These are phyloP conservation scores for Paecilomyces fulvus DNA, from an alignment of 2,329 filamentous ascomycete species.

Conservation along the genomic window DNA sequence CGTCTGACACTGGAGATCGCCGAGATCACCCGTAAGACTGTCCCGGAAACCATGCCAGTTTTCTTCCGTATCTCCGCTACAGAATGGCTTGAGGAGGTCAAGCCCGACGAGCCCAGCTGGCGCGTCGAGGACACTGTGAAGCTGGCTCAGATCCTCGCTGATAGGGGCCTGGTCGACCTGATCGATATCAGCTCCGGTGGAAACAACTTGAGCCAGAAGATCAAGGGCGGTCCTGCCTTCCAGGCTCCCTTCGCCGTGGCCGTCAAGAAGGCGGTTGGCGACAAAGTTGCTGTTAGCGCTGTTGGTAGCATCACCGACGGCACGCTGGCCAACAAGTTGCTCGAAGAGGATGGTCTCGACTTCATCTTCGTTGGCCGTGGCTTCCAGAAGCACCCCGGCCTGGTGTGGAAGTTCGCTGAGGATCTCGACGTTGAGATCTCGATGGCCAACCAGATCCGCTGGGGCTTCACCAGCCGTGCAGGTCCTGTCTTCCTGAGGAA, in stretches of 20 bases:
- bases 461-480: constrained; percentile 18
- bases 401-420: constrained; percentile 54
- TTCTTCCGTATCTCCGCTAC: constrained; percentile 66
- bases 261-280: constrained; percentile 67
- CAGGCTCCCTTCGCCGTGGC: constrained; percentile 65
- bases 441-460: constrained; percentile 24
- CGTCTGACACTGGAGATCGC: constrained; percentile 61
- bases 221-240: constrained; percentile 52
- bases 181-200: constrained; percentile 76
- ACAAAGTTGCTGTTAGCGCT: constrained; percentile 59
- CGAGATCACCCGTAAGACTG: constrained; percentile 51
- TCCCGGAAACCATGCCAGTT: constrained; percentile 61
- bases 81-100: constrained; percentile 62
- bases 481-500: neutral
- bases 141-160: constrained; percentile 60
- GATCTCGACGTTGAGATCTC: constrained; percentile 21
- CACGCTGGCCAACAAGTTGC: constrained; percentile 56
- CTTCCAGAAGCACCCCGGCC: constrained; percentile 74
- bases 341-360: constrained; percentile 50
- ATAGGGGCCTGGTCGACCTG: constrained; percentile 63
- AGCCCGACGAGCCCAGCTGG: constrained; percentile 55
- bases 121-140: constrained; percentile 54
- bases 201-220: constrained; percentile 48
- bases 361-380: constrained; percentile 65
- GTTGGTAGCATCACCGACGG: constrained; percentile 68